phyloP scores from a whole-genome alignment of 179 eudicot species.

The Carnegiea gigantea region DNA sequence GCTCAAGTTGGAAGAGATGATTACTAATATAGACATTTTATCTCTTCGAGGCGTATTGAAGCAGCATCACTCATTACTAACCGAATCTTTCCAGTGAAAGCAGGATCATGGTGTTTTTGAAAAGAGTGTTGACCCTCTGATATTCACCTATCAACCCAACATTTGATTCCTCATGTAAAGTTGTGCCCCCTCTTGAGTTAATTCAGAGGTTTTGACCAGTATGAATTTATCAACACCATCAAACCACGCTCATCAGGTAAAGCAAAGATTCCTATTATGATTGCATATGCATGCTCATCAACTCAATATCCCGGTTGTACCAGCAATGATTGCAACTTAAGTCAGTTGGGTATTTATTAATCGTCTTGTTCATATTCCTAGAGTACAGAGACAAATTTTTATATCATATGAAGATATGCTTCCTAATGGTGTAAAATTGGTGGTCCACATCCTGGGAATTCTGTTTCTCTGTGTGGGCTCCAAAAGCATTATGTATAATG shows the following conservation, averaged over 20 bases:
- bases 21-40: constrained; percentile 16
- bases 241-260: constrained; percentile 37
- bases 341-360: constrained; percentile 33
- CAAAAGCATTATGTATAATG: constrained; percentile 31
- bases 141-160: constrained; percentile 12
- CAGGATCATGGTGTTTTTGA: constrained; percentile 18
- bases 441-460: constrained; percentile 36
- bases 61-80: constrained; percentile 25
- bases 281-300: constrained; percentile 37
- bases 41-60: constrained; percentile 9
- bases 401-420: constrained; percentile 36
- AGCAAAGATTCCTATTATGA: constrained; percentile 36
- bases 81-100: constrained; percentile 5
- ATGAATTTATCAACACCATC: constrained; percentile 23
- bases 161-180: constrained; percentile 5
- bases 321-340: constrained; percentile 35
- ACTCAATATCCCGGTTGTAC: constrained; percentile 31
- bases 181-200: constrained; percentile 10
- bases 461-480: constrained; percentile 42
- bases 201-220: constrained; percentile 28
- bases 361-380: constrained; percentile 28
- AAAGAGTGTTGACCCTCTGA: constrained; percentile 5
- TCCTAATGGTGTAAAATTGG: constrained; percentile 31
- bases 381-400: constrained; percentile 34
- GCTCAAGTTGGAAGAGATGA: constrained; percentile 15